phyloP scores from a whole-genome alignment of 768 basidiomycete species.

The Hypsizygus marmoreus region DNA sequence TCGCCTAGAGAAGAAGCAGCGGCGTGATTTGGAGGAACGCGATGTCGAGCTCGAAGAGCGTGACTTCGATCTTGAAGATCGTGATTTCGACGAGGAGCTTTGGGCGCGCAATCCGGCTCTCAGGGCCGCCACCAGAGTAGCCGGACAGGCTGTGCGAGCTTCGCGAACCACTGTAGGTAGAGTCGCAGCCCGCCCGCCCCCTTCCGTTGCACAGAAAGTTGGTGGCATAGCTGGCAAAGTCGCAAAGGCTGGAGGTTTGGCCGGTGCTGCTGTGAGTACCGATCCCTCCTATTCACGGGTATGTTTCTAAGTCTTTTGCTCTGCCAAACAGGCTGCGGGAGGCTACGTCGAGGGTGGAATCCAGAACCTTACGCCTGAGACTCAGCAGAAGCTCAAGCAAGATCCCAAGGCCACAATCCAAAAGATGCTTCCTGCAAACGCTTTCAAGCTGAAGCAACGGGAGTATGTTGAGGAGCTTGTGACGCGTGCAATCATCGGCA shows the following conservation, averaged over 20 bases:
- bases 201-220: too few relatives aligned
- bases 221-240: background rate
- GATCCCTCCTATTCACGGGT: too few relatives aligned
- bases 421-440: background rate
- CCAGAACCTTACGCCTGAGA: slow-evolving; percentile 1
- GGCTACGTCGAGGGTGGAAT: slow-evolving; percentile 3
- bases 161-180: background rate
- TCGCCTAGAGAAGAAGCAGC: background rate
- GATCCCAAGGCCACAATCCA: background rate
- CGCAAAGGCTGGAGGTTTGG: background rate
- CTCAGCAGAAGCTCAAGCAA: background rate
- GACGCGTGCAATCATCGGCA: too few relatives aligned
- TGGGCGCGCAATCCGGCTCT: background rate
- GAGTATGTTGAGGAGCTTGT: background rate
- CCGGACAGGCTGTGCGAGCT: background rate
- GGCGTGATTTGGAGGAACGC: too few relatives aligned
- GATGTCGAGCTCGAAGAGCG: too few relatives aligned
- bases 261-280: background rate
- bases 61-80: background rate
- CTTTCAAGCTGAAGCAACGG: background rate
- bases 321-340: slow-evolving; percentile 1
- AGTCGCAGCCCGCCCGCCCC: background rate
- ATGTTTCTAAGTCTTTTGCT: too few relatives aligned
- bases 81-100: background rate
- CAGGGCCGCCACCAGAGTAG: background rate